Evolutionary conservation across 495 filamentous ascomycete genomes (phyloP).

Genomic region (Cairneyella variabilis): DNA sequence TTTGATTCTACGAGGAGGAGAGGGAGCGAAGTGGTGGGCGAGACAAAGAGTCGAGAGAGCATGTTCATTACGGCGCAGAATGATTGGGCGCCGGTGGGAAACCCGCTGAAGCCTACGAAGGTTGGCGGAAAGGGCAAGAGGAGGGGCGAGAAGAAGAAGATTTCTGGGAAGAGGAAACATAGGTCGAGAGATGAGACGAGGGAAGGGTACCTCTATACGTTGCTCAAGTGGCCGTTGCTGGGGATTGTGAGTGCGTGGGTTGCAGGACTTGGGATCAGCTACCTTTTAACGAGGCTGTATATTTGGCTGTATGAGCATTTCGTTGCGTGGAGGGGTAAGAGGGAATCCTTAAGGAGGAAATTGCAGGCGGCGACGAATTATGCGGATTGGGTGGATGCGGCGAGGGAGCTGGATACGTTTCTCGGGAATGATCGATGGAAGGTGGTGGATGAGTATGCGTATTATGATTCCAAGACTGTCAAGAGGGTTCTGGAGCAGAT

Average conservation of each 20-base stretch:
- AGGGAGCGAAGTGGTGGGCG: not conserved
- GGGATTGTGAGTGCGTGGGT: conserved; percentile 78
- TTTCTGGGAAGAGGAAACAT: conserved; percentile 40
- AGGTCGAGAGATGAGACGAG: conserved; percentile 75
- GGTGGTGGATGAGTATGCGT: conserved; percentile 82
- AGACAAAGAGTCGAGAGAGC: conserved; percentile 18
- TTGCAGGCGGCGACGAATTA: conserved; percentile 71
- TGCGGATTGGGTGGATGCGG: conserved; percentile 73
- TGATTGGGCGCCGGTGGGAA: conserved; percentile 82
- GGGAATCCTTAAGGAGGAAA: conserved; percentile 63
- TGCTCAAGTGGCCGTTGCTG: conserved; percentile 91
- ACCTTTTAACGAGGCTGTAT: conserved; percentile 80
- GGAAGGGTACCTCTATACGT: conserved; percentile 82
- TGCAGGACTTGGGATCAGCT: conserved; percentile 58
- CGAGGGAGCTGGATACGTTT: conserved; percentile 74
- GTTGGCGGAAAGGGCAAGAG: conserved; percentile 4
- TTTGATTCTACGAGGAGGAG: not conserved
- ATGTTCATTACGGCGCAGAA: conserved; percentile 70
- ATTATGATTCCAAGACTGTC: conserved; percentile 86
- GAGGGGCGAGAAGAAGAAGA: conserved; percentile 21
- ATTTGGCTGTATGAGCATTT: conserved; percentile 84
- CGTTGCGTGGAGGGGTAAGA: conserved; percentile 67
- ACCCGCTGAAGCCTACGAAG: conserved; percentile 35
- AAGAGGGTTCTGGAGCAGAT: conserved; percentile 71
- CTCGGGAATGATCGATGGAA: conserved; percentile 87